A percentile compares a stretch with the other conserved stretches of the same genome.
Evolutionary conservation across 495 filamentous ascomycete genomes (phyloP).

Genomic region (Lichenothelia convexa): DNA sequence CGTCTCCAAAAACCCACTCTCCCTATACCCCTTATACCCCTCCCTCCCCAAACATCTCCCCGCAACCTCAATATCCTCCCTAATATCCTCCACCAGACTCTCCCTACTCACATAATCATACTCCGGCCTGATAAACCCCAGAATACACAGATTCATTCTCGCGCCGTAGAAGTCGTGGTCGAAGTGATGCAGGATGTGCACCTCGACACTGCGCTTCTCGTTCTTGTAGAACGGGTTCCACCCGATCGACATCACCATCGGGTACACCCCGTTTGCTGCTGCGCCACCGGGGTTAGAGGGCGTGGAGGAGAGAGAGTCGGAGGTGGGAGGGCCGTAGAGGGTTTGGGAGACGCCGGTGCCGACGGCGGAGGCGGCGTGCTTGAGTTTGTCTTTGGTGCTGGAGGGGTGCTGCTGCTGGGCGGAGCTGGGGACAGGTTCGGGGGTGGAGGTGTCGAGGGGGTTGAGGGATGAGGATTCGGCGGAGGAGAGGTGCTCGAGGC

Average conservation of each 20-base stretch:
- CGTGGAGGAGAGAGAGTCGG: no score
- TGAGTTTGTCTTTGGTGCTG: neutral
- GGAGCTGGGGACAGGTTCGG: constrained; percentile 2
- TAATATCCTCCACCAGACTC: constrained; percentile 71
- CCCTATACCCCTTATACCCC: constrained; percentile 40
- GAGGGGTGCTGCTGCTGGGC: constrained; percentile 7
- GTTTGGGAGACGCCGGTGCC: neutral
- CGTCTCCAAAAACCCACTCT: constrained; percentile 25
- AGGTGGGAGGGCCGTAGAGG: no score
- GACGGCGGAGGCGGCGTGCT: neutral
- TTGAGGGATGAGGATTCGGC: neutral
- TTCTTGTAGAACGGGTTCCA: constrained; percentile 95
- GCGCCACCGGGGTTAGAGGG: no score
- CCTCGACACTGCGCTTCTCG: constrained; percentile 64
- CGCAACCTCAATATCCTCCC: constrained; percentile 71
- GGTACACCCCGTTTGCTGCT: constrained; percentile 30
- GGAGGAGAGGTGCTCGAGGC: constrained; percentile 30
- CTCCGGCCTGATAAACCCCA: constrained; percentile 80
- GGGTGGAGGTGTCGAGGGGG: neutral
- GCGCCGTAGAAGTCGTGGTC: constrained; percentile 65
- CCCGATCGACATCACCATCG: constrained; percentile 89
- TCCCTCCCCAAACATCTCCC: constrained; percentile 48
- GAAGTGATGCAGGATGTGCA: constrained; percentile 70
- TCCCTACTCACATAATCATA: constrained; percentile 74
- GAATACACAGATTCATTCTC: constrained; percentile 55